phyloP scores from a whole-genome alignment of 148 eudicot species.

The Chenopodium berlandieri region DNA sequence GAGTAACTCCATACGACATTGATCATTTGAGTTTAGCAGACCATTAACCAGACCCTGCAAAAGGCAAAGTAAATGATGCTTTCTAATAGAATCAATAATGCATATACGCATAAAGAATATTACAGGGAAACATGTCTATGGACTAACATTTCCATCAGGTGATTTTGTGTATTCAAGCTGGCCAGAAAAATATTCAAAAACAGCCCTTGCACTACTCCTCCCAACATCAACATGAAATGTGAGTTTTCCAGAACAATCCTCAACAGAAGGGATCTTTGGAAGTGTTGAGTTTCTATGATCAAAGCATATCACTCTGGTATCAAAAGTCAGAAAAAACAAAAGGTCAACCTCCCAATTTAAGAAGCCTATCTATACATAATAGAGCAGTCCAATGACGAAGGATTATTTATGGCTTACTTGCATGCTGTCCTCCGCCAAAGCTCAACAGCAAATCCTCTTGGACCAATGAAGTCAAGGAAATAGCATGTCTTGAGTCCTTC shows the following conservation, averaged over 20 bases:
- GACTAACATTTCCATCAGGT: slow-evolving; percentile 36
- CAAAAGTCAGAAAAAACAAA: not conserved
- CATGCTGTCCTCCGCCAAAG: slow-evolving; percentile 53
- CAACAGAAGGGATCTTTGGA: slow-evolving; percentile 31
- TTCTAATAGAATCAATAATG: not conserved
- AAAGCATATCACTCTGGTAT: slow-evolving; percentile 66
- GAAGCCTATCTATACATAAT: not conserved
- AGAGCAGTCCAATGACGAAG: slow-evolving; percentile 8
- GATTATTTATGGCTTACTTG: slow-evolving; percentile 46
- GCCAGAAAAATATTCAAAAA: slow-evolving; percentile 58
- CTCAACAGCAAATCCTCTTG: slow-evolving; percentile 54
- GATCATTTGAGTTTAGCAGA: slow-evolving; percentile 45
- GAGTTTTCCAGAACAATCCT: slow-evolving; percentile 40
- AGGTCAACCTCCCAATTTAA: slow-evolving; percentile 7
- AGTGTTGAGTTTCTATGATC: slow-evolving; percentile 64
- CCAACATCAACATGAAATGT: slow-evolving; percentile 52
- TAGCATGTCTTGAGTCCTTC: slow-evolving; percentile 73
- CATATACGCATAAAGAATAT: not conserved
- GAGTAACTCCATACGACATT: slow-evolving; percentile 50
- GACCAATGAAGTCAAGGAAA: slow-evolving; percentile 85
- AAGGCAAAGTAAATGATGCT: slow-evolving; percentile 8
- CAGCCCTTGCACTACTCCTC: slow-evolving; percentile 79
- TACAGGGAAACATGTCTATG: not conserved
- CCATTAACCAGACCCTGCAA: slow-evolving; percentile 42
- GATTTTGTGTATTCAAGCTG: slow-evolving; percentile 33